Conservation (phyloP, 768 basidiomycete genomes). For the Termitomyces titanicus region DNA sequence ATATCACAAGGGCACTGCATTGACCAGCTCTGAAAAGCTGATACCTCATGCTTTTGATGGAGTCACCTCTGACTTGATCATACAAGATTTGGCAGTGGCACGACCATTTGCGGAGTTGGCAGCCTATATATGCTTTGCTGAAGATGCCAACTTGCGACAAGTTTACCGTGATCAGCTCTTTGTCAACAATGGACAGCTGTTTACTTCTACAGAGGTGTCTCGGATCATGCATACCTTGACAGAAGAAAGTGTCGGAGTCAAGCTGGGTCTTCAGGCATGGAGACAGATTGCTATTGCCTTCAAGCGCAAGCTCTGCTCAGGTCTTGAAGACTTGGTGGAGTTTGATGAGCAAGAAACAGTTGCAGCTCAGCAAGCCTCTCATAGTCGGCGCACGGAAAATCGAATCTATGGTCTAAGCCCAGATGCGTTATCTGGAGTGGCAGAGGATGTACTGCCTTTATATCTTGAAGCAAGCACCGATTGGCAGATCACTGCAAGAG, state of each 20-base stretch:
- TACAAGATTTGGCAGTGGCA: not conserved
- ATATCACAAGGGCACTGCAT: not conserved
- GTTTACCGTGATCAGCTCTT: not conserved
- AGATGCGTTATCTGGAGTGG: not conserved
- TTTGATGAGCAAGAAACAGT: not conserved
- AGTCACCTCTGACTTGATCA: not conserved
- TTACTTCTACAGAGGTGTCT: not conserved
- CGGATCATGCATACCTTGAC: not conserved
- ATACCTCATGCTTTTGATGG: not conserved
- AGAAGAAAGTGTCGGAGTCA: rapidly evolving
- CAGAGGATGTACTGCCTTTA: not conserved
- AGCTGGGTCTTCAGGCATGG: not conserved
- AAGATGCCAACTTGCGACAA: rapidly evolving
- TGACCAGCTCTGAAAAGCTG: not conserved
- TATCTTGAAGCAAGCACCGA: not conserved
- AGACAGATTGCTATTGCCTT: not conserved
- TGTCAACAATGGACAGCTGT: not conserved
- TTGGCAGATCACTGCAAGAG: not conserved
- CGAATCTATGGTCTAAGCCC: not conserved
- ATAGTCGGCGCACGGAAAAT: not conserved
- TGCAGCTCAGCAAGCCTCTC: not conserved
- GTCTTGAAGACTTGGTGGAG: not conserved
- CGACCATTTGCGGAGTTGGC: not conserved
- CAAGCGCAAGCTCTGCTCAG: not conserved
- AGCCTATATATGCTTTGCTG: not conserved